A percentile compares a stretch with the other conserved stretches of the same genome.
Evolutionary conservation across 73 alveolate genomes (phyloP).

Genomic region (Paramecium biaurelia): DNA sequence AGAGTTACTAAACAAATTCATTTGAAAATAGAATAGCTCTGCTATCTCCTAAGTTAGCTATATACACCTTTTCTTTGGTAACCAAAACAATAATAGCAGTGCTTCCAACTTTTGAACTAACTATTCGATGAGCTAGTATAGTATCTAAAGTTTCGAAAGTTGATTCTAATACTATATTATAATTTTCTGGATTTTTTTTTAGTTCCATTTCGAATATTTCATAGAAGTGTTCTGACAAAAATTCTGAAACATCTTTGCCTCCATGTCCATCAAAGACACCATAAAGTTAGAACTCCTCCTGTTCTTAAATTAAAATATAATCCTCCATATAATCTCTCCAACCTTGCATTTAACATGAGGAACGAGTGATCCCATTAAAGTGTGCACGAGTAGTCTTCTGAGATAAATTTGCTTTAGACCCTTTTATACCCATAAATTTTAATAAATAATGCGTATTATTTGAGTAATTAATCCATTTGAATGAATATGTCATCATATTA

Average conservation of each 20-base stretch:
- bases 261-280: conserved; percentile 98
- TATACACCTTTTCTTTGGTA: conserved; percentile 71
- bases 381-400: neutral
- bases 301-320: neutral
- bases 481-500: conserved; percentile 10
- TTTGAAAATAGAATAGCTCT: conserved; percentile 74
- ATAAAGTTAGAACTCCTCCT: conserved; percentile 61
- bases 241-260: conserved; percentile 91
- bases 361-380: neutral
- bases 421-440: neutral
- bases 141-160: conserved; percentile 87
- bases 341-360: neutral
- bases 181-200: conserved; percentile 72
- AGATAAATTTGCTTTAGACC: neutral
- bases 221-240: conserved; percentile 67
- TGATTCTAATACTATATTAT: conserved; percentile 79
- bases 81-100: conserved; percentile 78
- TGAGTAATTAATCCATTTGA: neutral
- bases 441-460: conserved; percentile 4
- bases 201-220: conserved; percentile 69
- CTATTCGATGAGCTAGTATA: conserved; percentile 53
- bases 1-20: conserved; percentile 67
- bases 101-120: conserved; percentile 67
- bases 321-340: conserved; percentile 39
- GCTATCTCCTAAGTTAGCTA: conserved; percentile 96